These are phyloP conservation scores for Zygotorulaspora florentina DNA, from an alignment of 805 yeast species.

Conservation along the genomic window DNA sequence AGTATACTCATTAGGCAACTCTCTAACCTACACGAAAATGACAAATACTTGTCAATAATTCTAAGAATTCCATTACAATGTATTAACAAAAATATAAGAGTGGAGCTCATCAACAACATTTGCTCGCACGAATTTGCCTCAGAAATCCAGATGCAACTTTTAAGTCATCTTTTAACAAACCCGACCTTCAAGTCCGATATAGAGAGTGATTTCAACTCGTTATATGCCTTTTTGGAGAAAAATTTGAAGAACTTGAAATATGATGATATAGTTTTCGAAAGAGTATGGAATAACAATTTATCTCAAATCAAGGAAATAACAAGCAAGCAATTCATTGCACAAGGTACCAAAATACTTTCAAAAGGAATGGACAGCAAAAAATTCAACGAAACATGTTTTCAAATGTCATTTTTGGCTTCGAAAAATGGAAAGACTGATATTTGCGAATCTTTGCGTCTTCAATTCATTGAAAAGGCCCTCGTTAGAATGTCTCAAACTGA, in stretches of 20 bases:
- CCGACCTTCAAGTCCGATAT: constrained; percentile 53
- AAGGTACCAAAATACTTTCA: constrained; percentile 1
- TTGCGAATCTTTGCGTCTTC: constrained; percentile 1
- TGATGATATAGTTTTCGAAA: constrained; percentile 31
- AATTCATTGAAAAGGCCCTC: constrained; percentile 5
- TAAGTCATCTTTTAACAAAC: constrained; percentile 42
- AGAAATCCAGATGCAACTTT: constrained; percentile 16
- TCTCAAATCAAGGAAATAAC: constrained; percentile 37
- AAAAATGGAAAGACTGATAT: constrained; percentile 1
- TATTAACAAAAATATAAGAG: constrained; percentile 36
- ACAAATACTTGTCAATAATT: constrained; percentile 8
- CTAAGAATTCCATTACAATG: constrained; percentile 48
- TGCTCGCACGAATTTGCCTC: constrained; percentile 7
- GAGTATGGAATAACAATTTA: constrained; percentile 40
- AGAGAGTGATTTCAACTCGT: constrained; percentile 36
- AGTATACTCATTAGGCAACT: constrained; percentile 28
- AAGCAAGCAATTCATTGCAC: constrained; percentile 14
- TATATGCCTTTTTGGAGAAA: constrained; percentile 17
- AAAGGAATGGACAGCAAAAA: constrained; percentile 1
- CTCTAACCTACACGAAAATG: constrained; percentile 7
- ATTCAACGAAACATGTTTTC: constrained; percentile 8
- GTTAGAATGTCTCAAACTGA: neutral
- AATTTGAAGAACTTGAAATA: constrained; percentile 11
- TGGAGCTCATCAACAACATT: constrained; percentile 24
- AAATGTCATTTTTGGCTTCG: constrained; percentile 17